Percentiles rank a stretch among this genome's conserved stretches.
These are phyloP conservation scores for Termitomyces sp. DNA, from an alignment of 768 basidiomycete genomes.

Conservation along the genomic window DNA sequence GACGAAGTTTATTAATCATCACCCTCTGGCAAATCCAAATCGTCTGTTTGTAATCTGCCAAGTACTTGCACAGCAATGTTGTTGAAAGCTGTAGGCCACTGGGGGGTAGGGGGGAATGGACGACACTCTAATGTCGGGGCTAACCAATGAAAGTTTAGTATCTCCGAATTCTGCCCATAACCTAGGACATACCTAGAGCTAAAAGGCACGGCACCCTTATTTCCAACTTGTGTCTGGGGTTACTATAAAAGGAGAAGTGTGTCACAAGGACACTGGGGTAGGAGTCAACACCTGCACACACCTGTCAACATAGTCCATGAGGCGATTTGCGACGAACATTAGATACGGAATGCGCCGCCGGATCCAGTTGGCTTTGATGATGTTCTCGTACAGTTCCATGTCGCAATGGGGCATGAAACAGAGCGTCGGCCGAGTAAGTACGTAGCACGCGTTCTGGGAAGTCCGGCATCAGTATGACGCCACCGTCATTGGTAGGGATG, in stretches of 20 bases:
- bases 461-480: too few species aligned
- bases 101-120: conserved; percentile 44
- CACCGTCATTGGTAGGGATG: background rate
- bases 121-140: conserved; percentile 45
- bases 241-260: too few species aligned
- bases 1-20: too few species aligned
- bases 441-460: conserved; percentile 33
- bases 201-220: conserved; percentile 48
- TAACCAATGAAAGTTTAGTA: conserved; percentile 19
- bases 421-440: conserved; percentile 46
- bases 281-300: conserved; percentile 24
- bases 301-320: conserved; percentile 68
- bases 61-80: conserved; percentile 58
- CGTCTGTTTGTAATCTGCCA: conserved; percentile 6
- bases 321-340: conserved; percentile 61
- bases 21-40: conserved; percentile 4
- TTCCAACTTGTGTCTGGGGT: conserved; percentile 46
- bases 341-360: conserved; percentile 39
- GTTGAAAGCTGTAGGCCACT: conserved; percentile 64
- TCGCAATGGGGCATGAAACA: conserved; percentile 83
- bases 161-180: background rate
- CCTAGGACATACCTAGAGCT: conserved; percentile 42
- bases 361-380: conserved; percentile 62
- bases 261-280: too few species aligned
- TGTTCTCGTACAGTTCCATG: conserved; percentile 61